These are phyloP conservation scores for Aspergillus fischeri DNA, from an alignment of 2,329 filamentous ascomycete genomes.

Conservation along the genomic window DNA sequence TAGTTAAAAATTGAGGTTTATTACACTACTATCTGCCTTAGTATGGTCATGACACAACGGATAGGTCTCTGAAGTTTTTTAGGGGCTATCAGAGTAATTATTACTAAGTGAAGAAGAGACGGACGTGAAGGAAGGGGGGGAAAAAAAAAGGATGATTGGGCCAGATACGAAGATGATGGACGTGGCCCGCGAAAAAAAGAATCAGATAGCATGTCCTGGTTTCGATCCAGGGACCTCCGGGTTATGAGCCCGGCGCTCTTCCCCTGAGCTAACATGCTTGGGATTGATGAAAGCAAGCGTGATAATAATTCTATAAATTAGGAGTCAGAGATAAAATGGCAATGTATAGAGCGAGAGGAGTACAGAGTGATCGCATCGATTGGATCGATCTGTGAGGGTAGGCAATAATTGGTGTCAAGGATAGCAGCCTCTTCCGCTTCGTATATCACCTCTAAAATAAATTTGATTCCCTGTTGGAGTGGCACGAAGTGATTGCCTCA, in stretches of 20 bases:
- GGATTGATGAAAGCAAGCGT: no score
- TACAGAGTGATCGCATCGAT: background rate
- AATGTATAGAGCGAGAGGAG: no score
- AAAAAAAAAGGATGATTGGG: background rate
- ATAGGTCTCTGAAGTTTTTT: background rate
- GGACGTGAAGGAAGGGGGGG: no score
- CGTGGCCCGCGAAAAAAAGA: background rate
- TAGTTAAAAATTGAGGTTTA: background rate
- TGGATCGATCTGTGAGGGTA: background rate
- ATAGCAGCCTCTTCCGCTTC: background rate
- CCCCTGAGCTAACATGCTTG: conserved; percentile 38
- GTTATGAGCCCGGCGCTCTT: conserved; percentile 44
- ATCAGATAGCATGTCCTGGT: conserved; percentile 8
- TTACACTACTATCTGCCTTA: background rate
- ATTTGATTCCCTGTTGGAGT: background rate
- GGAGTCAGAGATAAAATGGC: no score
- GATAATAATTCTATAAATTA: no score
- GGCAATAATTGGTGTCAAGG: background rate
- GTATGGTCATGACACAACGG: no score
- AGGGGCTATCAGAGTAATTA: background rate
- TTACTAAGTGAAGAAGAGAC: no score
- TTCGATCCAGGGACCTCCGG: conserved; percentile 33
- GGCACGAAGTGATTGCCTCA: background rate
- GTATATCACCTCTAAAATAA: background rate
- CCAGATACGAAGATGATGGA: no score